Conservation (phyloP, 2,329 filamentous ascomycete species). For the Venturia aucupariae region DNA sequence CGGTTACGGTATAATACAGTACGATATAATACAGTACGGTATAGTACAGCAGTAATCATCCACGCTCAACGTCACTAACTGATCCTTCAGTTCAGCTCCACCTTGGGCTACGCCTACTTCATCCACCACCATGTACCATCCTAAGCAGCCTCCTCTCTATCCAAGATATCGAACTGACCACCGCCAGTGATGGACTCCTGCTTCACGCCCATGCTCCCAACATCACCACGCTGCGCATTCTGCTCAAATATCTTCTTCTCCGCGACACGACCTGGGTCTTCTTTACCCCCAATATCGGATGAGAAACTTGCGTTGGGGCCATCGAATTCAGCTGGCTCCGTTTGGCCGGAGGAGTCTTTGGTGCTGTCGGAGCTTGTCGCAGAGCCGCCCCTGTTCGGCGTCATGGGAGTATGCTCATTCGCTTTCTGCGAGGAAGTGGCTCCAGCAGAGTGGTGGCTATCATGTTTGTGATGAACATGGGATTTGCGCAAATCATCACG, state of each 20-base stretch:
- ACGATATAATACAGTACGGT: no score
- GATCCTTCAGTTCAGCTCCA: no score
- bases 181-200: background rate
- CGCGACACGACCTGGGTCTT: background rate
- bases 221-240: conserved; percentile 4
- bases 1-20: no score
- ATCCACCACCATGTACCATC: no score
- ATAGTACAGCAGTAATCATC: no score
- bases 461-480: background rate
- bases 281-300: background rate
- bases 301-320: background rate
- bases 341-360: background rate
- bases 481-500: background rate
- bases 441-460: background rate
- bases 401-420: background rate
- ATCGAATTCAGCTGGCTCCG: background rate
- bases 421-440: background rate
- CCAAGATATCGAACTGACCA: background rate
- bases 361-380: background rate
- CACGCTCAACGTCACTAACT: no score
- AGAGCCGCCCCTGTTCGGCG: background rate
- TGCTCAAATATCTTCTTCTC: background rate
- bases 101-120: no score
- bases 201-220: background rate
- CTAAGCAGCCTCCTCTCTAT: background rate